Evolutionary conservation across 345 rosid genomes (phyloP).

Genomic region (Balakata baccata): DNA sequence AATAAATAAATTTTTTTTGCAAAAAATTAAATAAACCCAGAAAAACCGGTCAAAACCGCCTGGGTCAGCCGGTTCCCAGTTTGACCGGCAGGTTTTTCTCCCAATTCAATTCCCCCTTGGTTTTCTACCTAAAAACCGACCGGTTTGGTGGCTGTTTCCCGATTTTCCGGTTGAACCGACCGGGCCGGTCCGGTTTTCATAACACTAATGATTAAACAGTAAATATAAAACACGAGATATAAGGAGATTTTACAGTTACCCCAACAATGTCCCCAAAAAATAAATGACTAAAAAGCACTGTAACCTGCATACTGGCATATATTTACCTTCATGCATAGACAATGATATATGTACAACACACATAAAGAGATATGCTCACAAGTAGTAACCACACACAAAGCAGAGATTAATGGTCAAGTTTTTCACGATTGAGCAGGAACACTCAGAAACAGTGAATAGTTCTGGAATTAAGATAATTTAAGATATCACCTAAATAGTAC

Average conservation of each 20-base stretch:
- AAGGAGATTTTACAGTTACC: background rate
- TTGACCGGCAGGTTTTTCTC: too few relatives aligned
- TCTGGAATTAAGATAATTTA: background rate
- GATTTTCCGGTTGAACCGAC: too few relatives aligned
- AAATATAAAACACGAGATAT: background rate
- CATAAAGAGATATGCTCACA: background rate
- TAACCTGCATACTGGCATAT: background rate
- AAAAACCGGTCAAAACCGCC: too few relatives aligned
- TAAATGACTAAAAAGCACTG: background rate
- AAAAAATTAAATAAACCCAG: too few relatives aligned
- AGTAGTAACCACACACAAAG: background rate
- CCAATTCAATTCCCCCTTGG: too few relatives aligned
- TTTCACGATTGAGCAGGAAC: background rate
- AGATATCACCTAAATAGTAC: background rate
- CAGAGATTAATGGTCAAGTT: background rate
- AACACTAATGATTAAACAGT: too few relatives aligned
- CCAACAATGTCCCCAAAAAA: background rate
- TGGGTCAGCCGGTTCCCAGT: too few relatives aligned
- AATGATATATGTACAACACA: background rate
- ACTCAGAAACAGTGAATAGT: background rate
- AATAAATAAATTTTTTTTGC: too few relatives aligned
- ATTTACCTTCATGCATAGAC: constrained; percentile 1
- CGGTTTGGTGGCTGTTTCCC: too few relatives aligned
- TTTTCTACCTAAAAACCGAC: too few relatives aligned
- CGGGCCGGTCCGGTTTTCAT: too few relatives aligned